Conservation (phyloP, 495 filamentous ascomycete species). For the Aspergillus panamensis region DNA sequence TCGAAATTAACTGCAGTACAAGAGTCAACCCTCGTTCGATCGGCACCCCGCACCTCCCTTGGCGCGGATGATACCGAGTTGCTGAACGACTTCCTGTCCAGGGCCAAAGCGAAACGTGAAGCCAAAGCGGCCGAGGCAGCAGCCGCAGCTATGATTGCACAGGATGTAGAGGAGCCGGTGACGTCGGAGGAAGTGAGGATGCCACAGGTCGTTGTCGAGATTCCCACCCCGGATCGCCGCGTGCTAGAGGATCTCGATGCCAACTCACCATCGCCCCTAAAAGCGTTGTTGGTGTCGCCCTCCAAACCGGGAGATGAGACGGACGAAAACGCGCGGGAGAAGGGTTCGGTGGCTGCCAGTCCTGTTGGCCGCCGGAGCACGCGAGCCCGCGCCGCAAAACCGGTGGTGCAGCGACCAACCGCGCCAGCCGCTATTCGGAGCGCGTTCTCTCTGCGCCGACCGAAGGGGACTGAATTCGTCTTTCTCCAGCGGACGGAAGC, state of each 20-base stretch:
- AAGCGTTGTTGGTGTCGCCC: conserved; percentile 31
- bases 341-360: conserved; percentile 25
- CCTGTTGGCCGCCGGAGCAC: conserved; percentile 41
- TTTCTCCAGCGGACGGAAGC: conserved; percentile 55
- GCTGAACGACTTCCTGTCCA: conserved; percentile 59
- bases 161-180: conserved; percentile 24
- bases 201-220: conserved; percentile 23
- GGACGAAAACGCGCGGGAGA: conserved; percentile 18
- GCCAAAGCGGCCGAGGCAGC: conserved; percentile 36
- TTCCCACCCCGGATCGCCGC: conserved; percentile 44
- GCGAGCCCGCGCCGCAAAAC: conserved; percentile 33
- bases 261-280: conserved; percentile 53
- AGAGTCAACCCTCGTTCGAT: conserved; percentile 39
- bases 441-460: conserved; percentile 52
- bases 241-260: conserved; percentile 50
- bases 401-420: conserved; percentile 20
- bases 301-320: conserved; percentile 25
- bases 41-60: conserved; percentile 43
- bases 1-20: conserved; percentile 32
- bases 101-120: conserved; percentile 57
- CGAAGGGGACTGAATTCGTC: conserved; percentile 53
- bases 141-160: conserved; percentile 22
- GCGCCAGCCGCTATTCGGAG: conserved; percentile 36
- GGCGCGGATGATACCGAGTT: conserved; percentile 56
- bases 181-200: conserved; percentile 14